Evolutionary conservation across 352 stramenopile genomes (phyloP).

Genomic region (Pythium brassicae): DNA sequence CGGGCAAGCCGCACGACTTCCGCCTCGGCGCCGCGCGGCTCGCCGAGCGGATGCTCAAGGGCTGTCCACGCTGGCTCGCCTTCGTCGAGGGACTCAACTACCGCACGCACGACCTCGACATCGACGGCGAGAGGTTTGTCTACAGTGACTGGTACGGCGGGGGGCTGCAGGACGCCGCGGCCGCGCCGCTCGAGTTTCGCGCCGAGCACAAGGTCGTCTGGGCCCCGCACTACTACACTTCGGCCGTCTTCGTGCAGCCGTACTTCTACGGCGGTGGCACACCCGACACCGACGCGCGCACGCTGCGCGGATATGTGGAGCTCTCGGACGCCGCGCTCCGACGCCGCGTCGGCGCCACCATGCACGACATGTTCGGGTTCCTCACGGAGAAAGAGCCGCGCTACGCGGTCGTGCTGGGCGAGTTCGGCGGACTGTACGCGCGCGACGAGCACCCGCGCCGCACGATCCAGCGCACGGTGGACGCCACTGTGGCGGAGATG

Average conservation of each 20-base stretch:
- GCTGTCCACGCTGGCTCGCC: slow-evolving; percentile 27
- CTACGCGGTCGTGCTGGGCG: slow-evolving; percentile 28
- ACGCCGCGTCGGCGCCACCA: slow-evolving; percentile 19
- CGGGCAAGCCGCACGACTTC: slow-evolving; percentile 23
- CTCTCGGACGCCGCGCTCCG: slow-evolving; percentile 20
- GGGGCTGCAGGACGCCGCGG: slow-evolving; percentile 22
- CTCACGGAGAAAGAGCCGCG: slow-evolving; percentile 10
- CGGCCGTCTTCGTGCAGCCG: slow-evolving; percentile 21
- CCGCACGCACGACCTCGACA: slow-evolving; percentile 17
- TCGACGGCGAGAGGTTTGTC: slow-evolving; percentile 22
- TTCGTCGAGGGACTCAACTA: slow-evolving; percentile 36
- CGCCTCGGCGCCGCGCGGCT: slow-evolving; percentile 18
- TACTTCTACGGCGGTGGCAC: slow-evolving; percentile 30
- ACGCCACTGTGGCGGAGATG: slow-evolving; percentile 48
- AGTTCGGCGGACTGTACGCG: slow-evolving; percentile 55
- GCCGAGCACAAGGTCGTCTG: slow-evolving; percentile 26
- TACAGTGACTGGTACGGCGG: slow-evolving; percentile 42
- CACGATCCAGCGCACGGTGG: slow-evolving; percentile 41
- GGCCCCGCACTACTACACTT: slow-evolving; percentile 35
- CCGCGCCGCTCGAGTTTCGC: slow-evolving; percentile 11
- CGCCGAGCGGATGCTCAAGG: slow-evolving; percentile 23
- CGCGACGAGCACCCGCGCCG: slow-evolving; percentile 39
- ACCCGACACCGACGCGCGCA: slow-evolving; percentile 1
- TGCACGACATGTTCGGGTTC: slow-evolving; percentile 42
- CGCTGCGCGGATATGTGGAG: slow-evolving; percentile 21